Conservation (phyloP, 441 rosid genomes). For the Syzygium syzygioides region DNA sequence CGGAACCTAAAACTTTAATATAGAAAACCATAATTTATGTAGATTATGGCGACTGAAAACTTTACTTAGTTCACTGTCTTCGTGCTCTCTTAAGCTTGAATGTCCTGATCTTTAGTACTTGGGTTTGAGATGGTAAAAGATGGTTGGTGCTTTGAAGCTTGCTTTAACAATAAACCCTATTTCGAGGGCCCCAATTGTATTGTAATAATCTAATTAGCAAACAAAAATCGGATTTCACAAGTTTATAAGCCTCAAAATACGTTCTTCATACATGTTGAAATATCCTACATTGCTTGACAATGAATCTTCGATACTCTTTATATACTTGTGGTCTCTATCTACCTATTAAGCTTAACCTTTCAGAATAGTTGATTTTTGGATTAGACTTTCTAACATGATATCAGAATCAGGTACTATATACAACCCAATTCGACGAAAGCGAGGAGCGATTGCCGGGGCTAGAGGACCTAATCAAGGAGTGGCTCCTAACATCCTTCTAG, state of each 20-base stretch:
- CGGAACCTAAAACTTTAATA: background rate
- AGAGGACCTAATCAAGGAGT: too few relatives aligned
- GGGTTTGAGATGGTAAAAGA: background rate
- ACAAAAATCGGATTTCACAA: background rate
- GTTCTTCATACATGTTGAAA: background rate
- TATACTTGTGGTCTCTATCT: background rate
- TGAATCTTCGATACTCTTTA: background rate
- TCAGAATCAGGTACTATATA: too few relatives aligned
- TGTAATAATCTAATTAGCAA: background rate
- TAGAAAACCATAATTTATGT: background rate
- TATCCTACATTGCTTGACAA: rapidly evolving
- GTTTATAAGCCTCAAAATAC: background rate
- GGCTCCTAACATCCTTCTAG: too few relatives aligned
- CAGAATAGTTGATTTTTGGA: background rate
- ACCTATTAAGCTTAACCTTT: background rate
- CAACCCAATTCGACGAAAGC: too few relatives aligned
- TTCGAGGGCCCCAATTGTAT: background rate
- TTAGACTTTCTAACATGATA: background rate
- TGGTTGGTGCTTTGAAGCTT: background rate
- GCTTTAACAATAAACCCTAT: background rate
- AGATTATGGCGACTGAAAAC: background rate
- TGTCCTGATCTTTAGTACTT: background rate
- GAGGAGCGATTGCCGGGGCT: too few relatives aligned
- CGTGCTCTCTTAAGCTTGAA: background rate
- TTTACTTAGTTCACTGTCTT: background rate